Percentiles rank a stretch among this genome's conserved stretches.
Conservation (phyloP, 2,329 filamentous ascomycete species). For the Cladophialophora exuberans region DNA sequence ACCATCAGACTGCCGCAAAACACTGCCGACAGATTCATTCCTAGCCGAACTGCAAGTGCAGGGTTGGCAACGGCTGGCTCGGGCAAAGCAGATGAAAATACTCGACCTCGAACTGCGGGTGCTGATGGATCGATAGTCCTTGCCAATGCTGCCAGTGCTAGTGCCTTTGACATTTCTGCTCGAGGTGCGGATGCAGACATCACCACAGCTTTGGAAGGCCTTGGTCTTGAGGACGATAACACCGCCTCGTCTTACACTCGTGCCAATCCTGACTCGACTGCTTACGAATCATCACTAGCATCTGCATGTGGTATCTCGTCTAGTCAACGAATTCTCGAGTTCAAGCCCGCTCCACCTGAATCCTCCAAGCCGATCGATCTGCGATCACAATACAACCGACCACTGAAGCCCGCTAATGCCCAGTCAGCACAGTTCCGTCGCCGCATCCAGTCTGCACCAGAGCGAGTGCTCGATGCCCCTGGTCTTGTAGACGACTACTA, state of each 20-base stretch:
- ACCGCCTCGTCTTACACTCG: slow-evolving; percentile 68
- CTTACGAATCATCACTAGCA: slow-evolving; percentile 89
- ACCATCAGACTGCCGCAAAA: slow-evolving; percentile 70
- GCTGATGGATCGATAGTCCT: slow-evolving; percentile 75
- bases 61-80: slow-evolving; percentile 80
- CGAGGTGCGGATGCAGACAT: slow-evolving; percentile 71
- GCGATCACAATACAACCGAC: slow-evolving; percentile 96
- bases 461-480: slow-evolving; percentile 93
- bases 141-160: slow-evolving; percentile 63
- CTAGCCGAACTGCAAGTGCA: slow-evolving; percentile 87
- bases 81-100: slow-evolving; percentile 80
- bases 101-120: slow-evolving; percentile 71
- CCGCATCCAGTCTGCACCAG: slow-evolving; percentile 89
- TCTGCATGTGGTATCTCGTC: slow-evolving; percentile 89
- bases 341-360: slow-evolving; percentile 97
- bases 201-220: slow-evolving; percentile 75
- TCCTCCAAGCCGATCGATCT: slow-evolving; percentile 98
- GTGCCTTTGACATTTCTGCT: slow-evolving; percentile 64
- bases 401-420: slow-evolving; percentile 75
- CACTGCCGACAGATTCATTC: slow-evolving; percentile 89
- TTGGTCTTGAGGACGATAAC: slow-evolving; percentile 76
- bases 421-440: slow-evolving; percentile 84
- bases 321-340: slow-evolving; percentile 93
- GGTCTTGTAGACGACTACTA: slow-evolving; percentile 98
- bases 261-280: slow-evolving; percentile 81